Evolutionary conservation across 208 protist genomes (phyloP), one percentile per base, ranked within the genome.

Genomic region (Acanthamoeba culbertsoni): DNA sequence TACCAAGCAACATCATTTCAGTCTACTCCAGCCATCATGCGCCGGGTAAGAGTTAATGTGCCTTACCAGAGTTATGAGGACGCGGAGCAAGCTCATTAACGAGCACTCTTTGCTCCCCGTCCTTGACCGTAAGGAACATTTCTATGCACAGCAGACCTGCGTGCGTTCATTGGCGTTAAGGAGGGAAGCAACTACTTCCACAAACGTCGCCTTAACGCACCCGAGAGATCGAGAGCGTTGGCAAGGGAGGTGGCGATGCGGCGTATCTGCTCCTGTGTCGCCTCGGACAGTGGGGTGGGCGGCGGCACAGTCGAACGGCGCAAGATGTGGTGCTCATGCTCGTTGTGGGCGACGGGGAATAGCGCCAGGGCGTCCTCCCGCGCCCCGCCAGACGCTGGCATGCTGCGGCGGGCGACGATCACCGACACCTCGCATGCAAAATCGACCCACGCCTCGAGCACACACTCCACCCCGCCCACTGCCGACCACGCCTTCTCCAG

Each of bases 11-110:
- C 46, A 46, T 28, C 16, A 88, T 63, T 8, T n/a, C 16, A 51
- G 65, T 23, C 20, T 88, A 37, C 20, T 88, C 8, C 16, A 46
- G 65, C 7, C 26, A 20, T 23, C 42, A 26, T 31, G n/a, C n/a
- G n/a, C n/a, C n/a, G n/a, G n/a, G n/a, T n/a, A n/a, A n/a, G n/a
- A n/a, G 20, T 88, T 33, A 51, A n/a, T 7, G 43, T 63, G 33
- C 7, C 43, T 88, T 93, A 65, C 96, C 93, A 26, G 95, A 96
- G 86, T 98, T 98, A 93, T 98, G 97, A 33, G 96, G 95, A 51
- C 97, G 92, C 37, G 97, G 97, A 2, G 97, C 97, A 23, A 98
- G 94, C 89, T 98, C 97, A 90, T 98, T 98, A 86, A 98, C 86
- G 6, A 98, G 77, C 20, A 98, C 48, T 1, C n/a, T 63, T 18